phyloP scores from a whole-genome alignment of 345 rosid genomes.

The Carallia pectinifolia region DNA sequence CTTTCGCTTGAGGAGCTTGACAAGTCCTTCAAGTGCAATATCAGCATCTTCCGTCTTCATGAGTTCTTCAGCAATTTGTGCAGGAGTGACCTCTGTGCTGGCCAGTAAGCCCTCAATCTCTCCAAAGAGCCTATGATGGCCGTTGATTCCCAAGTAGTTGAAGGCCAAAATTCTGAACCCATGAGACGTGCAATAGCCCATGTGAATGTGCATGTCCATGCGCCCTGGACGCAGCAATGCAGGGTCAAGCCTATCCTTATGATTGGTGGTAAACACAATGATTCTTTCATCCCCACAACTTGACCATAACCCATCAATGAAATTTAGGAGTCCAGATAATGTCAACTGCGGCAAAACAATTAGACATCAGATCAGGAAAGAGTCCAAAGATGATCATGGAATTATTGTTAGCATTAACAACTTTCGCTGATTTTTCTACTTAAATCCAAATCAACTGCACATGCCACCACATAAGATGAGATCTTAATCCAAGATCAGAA shows the following conservation, averaged over 20 bases:
- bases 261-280: conserved; percentile 25
- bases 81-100: conserved; percentile 1
- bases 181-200: conserved; percentile 19
- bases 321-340: conserved; percentile 17
- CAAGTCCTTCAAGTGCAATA: conserved; percentile 46
- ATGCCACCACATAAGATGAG: no score
- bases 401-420: not conserved
- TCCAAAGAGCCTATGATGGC: conserved; percentile 3
- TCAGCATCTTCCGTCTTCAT: conserved; percentile 55
- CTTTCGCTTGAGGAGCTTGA: conserved; percentile 43
- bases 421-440: no score
- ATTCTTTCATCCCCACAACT: conserved; percentile 28
- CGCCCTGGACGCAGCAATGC: conserved; percentile 31
- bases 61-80: conserved; percentile 56
- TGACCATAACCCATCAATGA: conserved; percentile 34
- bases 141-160: conserved; percentile 11
- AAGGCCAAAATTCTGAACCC: conserved; percentile 33
- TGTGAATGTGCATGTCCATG: conserved; percentile 30
- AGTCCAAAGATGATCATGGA: no score
- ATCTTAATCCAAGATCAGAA: no score
- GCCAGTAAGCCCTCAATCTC: conserved; percentile 16
- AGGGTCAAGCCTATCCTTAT: conserved; percentile 23
- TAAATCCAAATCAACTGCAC: no score
- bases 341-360: conserved; percentile 8
- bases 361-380: not conserved